Conservation (phyloP, 75 land plant species). For the Pinus tabuliformis region DNA sequence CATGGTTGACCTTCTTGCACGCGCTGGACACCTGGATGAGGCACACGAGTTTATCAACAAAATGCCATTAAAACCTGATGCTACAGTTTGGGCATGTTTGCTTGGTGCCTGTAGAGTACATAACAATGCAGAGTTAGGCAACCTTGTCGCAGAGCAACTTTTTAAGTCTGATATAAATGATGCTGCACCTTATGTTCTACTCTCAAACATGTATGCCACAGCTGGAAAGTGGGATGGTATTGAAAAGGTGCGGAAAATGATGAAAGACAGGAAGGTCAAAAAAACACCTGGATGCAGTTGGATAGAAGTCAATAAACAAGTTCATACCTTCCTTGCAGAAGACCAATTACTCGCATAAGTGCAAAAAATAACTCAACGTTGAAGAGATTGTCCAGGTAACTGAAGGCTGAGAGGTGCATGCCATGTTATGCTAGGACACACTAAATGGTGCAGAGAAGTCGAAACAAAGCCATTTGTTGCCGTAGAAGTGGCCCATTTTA, state of each 20-base stretch:
- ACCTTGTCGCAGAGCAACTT: not conserved
- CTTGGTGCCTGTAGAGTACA: conserved; percentile 11
- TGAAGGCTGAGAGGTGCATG: not conserved
- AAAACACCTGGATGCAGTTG: conserved; percentile 16
- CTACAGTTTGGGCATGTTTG: conserved; percentile 8
- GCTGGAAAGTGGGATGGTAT: conserved; percentile 9
- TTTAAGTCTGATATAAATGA: not conserved
- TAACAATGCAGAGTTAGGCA: conserved; percentile 3
- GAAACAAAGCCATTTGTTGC: too few relatives aligned
- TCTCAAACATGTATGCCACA: conserved; percentile 8
- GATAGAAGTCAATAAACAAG: conserved; percentile 15
- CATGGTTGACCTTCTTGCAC: conserved; percentile 15
- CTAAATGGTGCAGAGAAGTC: not conserved
- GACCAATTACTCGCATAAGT: not conserved
- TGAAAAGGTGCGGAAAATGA: conserved; percentile 6
- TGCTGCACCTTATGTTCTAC: conserved; percentile 12
- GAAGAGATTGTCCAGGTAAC: not conserved
- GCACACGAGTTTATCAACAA: conserved; percentile 5
- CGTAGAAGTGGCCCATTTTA: too few relatives aligned
- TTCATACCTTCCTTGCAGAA: not conserved
- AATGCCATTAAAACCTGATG: conserved; percentile 12
- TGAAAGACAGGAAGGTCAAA: conserved; percentile 6
- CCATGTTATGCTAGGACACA: not conserved
- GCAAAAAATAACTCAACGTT: not conserved
- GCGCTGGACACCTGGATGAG: not conserved